Base-by-base conservation (phyloP, 2,329 filamentous ascomycete genomes). In the Amylocarpus encephaloides region DNA sequence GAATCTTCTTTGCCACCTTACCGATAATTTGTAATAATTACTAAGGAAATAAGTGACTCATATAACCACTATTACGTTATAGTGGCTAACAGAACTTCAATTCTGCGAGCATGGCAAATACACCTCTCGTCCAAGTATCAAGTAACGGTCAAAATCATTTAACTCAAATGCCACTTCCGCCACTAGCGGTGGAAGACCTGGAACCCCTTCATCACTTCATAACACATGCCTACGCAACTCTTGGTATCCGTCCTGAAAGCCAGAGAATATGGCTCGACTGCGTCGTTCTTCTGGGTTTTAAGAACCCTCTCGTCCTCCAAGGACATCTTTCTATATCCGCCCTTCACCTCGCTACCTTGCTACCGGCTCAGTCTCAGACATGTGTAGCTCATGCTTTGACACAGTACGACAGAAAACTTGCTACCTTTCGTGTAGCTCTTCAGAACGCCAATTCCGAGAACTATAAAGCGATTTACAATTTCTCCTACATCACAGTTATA, bases 171-270 rank as follows among this genome's bases (percentile, higher is more conserved):
- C 19, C 16, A 16, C 38, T n/a, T 18, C 19, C 10, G 22, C 40
- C 7, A 6, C 26, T 43, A n/a, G 22, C 10, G 13, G 3, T 38
- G 18, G 22, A 12, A 6, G 19, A 22, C 26, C 40, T 43, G 13
- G 13, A 45, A 12, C 34, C 30, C 13, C 38, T 51, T 13, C 44
- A 51, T 33, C 49, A 51, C 33, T 51, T 43, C 35, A 29, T 39
- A 33, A 51, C 49, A 5, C 22, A 29, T 13, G 43, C 30, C 18
- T 51, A 47, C 18, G 26, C 18, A 12, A 51, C 49, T 11, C 34
- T 51, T 12, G 19, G 12, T 22, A 7, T 11, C 11, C 11, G 15
- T n/a, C 15, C 33, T 12, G 12, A 29, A 12, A 5, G 26, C 10
- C 22, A 51, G 32, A 13, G 43, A 3, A 34, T 46, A n/a, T 51